phyloP scores from a whole-genome alignment of 2,329 filamentous ascomycete species.

The Aspergillus flavus region DNA sequence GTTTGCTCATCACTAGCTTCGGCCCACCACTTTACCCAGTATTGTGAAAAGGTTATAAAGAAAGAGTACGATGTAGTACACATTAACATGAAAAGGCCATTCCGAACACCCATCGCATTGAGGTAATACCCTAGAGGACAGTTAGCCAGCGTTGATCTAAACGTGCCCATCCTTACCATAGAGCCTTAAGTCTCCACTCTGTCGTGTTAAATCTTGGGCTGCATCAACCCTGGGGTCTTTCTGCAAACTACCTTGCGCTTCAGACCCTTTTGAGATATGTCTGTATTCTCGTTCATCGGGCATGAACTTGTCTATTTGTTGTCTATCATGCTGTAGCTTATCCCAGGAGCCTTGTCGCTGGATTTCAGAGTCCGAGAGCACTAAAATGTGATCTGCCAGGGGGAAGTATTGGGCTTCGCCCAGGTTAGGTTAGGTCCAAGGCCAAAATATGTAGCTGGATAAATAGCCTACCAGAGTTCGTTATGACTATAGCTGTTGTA shows the following conservation, averaged over 20 bases:
- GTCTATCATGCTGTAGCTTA: background rate
- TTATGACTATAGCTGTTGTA: background rate
- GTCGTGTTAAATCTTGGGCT: background rate
- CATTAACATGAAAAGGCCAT: background rate
- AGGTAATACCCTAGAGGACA: background rate
- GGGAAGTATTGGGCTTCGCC: background rate
- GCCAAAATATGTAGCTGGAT: background rate
- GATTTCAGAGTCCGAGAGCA: background rate
- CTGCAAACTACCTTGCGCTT: background rate
- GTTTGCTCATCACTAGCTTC: background rate
- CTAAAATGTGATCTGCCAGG: background rate
- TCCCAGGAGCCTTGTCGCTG: background rate
- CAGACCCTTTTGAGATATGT: background rate
- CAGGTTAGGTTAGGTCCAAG: background rate
- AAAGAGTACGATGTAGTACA: constrained; percentile 5
- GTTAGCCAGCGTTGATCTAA: no score
- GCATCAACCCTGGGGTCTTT: background rate
- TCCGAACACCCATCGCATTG: background rate
- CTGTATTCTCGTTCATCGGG: background rate
- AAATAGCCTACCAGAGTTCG: background rate
- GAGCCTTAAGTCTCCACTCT: background rate
- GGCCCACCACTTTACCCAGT: background rate
- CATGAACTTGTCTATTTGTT: background rate
- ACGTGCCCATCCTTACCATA: background rate
- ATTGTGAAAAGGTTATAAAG: constrained; percentile 5